Base-by-base conservation (phyloP, 345 rosid species). In the Brassica nigra region DNA sequence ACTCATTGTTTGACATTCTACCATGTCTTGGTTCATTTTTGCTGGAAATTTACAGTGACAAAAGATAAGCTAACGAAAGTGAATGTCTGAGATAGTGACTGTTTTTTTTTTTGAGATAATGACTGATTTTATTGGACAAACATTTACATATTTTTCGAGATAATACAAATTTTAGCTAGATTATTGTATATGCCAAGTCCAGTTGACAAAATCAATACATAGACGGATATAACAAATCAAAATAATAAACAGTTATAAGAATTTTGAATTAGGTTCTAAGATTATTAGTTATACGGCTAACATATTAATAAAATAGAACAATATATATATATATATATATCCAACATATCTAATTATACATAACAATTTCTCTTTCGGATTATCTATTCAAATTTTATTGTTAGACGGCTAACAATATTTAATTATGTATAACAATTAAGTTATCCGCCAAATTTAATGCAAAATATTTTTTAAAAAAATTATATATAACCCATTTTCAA, bases 81-180 rank as follows among this genome's bases (percentile, higher is more conserved):
- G 78, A 66, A 88, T 23, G 70, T 83, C 15, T n/a, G 87, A 54
- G 36, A 49, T 80, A 18, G 76, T 85, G 44, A 80, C 88, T 62
- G 88, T 81, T 71, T 91, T 93, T 30, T n/a, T n/a, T n/a, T n/a
- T n/a, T n/a, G n/a, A n/a, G n/a, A n/a, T n/a, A n/a, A n/a, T n/a
- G n/a, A n/a, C n/a, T n/a, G n/a, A n/a, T n/a, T n/a, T n/a, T n/a
- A 81, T 67, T 10, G 98, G 93, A 31, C 89, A 11, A 5, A 42
- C 10, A 42, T 42, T 10, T 44, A 44, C 52, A 44, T 44, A 42
- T 11, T 44, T 44, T 12, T n/a, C 42, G 5, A 44, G 15, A 11
- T 5, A 44, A 44, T 44, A 44, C 52, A 44, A 12, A 44, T 44
- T 44, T 44, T 44, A 44, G 15, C 15, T 11, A 44, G 52, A 44